Conservation (phyloP, 2,329 filamentous ascomycete genomes). For the Neofusicoccum parvum region DNA sequence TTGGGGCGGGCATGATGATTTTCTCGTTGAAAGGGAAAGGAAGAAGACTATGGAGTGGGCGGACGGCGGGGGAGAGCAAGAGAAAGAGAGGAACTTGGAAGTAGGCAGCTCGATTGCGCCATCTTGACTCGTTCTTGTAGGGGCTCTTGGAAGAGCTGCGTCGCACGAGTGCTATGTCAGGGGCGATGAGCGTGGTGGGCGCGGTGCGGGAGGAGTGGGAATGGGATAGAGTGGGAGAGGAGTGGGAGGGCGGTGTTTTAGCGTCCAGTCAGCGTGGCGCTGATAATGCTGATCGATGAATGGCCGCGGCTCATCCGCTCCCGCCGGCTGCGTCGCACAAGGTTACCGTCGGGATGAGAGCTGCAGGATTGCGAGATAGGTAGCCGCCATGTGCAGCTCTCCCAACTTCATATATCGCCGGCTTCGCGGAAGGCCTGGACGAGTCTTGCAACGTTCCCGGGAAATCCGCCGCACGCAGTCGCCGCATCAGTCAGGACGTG, state of each 20-base stretch:
- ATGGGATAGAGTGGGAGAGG: constrained; percentile 16
- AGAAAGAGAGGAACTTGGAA: background rate
- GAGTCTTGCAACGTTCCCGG: background rate
- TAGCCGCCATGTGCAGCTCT: background rate
- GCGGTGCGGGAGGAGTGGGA: constrained; percentile 15
- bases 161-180: background rate
- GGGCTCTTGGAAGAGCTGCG: background rate
- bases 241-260: constrained; percentile 1
- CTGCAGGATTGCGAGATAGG: background rate
- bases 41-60: background rate
- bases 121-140: constrained; percentile 13
- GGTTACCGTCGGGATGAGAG: constrained; percentile 4
- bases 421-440: background rate
- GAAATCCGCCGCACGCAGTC: background rate
- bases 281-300: constrained; percentile 7
- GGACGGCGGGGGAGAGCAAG: background rate
- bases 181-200: background rate
- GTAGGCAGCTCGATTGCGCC: background rate
- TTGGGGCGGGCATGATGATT: constrained; percentile 34
- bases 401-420: constrained; percentile 2
- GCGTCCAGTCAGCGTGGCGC: constrained; percentile 10
- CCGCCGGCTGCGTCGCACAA: background rate
- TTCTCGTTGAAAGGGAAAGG: background rate
- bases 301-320: constrained; percentile 11
- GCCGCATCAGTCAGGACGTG: background rate